Percentiles rank a stretch among this genome's conserved stretches.
These are phyloP conservation scores for Euphorbia corollata DNA, from an alignment of 441 rosid genomes.

Conservation along the genomic window DNA sequence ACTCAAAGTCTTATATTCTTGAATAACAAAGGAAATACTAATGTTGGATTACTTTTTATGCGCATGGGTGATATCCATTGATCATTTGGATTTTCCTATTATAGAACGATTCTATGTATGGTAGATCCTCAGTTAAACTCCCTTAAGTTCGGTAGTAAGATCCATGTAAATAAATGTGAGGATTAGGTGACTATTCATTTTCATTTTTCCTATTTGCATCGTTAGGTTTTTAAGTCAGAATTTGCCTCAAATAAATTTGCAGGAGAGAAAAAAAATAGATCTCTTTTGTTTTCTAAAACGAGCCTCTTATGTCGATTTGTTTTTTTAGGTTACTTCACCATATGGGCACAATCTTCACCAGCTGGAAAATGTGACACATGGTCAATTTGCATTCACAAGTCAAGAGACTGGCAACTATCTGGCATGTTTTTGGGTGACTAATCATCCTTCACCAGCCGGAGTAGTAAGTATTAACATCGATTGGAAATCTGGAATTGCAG, in stretches of 20 bases:
- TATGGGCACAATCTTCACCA: constrained; percentile 63
- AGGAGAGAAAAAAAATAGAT: no score
- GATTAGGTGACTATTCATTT: background rate
- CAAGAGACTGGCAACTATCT: constrained; percentile 71
- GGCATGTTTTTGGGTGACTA: constrained; percentile 65
- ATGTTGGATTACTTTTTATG: background rate
- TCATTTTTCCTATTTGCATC: no score
- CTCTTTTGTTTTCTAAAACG: background rate
- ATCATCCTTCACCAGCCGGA: constrained; percentile 29
- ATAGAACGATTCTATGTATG: background rate
- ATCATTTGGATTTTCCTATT: background rate
- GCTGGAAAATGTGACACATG: constrained; percentile 58
- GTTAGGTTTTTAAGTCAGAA: no score
- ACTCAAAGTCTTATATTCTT: background rate
- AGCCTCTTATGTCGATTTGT: constrained; percentile 1
- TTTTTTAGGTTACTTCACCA: constrained; percentile 74
- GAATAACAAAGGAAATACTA: background rate
- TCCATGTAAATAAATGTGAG: background rate
- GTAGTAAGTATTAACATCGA: constrained; percentile 65
- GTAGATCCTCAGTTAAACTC: background rate
- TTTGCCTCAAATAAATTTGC: no score
- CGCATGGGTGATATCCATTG: background rate
- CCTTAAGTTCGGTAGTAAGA: no score
- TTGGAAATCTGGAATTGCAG: constrained; percentile 89
- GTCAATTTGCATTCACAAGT: constrained; percentile 85